phyloP scores from a whole-genome alignment of 1,139 yeast genomes.

The Candida pseudoviswanathii region DNA sequence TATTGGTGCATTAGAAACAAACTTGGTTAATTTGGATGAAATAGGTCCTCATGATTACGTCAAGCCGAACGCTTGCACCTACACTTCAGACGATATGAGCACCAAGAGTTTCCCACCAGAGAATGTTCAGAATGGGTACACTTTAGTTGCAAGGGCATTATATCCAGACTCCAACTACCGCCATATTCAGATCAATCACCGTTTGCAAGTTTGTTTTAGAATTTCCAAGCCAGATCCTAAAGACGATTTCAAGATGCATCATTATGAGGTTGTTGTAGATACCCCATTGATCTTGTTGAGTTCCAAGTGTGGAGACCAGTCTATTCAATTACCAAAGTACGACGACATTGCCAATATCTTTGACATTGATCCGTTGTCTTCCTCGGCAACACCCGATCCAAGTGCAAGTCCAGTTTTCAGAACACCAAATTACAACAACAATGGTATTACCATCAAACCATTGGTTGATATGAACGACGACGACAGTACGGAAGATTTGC shows the following conservation, averaged over 20 bases:
- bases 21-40: constrained; percentile 32
- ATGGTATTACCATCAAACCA: constrained; percentile 43
- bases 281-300: constrained; percentile 78
- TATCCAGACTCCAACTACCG: constrained; percentile 75
- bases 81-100: constrained; percentile 19
- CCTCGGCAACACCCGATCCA: constrained; percentile 8
- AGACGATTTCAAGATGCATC: constrained; percentile 64
- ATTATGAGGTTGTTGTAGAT: constrained; percentile 86
- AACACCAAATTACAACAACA: constrained; percentile 36
- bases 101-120: constrained; percentile 24
- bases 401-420: constrained; percentile 26
- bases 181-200: constrained; percentile 71
- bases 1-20: constrained; percentile 47
- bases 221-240: constrained; percentile 68
- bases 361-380: constrained; percentile 2
- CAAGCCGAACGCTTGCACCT: constrained; percentile 14
- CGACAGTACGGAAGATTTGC: constrained; percentile 36
- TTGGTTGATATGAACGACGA: constrained; percentile 20
- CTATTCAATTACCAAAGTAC: constrained; percentile 73
- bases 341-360: constrained; percentile 25
- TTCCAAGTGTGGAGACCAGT: constrained; percentile 67
- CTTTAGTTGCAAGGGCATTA: constrained; percentile 38
- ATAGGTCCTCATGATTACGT: constrained; percentile 17
- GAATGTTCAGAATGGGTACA: constrained; percentile 40
- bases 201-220: constrained; percentile 77